Evolutionary conservation across 176 grass and related monocot species (phyloP).

Genomic region (Otatea glauca): DNA sequence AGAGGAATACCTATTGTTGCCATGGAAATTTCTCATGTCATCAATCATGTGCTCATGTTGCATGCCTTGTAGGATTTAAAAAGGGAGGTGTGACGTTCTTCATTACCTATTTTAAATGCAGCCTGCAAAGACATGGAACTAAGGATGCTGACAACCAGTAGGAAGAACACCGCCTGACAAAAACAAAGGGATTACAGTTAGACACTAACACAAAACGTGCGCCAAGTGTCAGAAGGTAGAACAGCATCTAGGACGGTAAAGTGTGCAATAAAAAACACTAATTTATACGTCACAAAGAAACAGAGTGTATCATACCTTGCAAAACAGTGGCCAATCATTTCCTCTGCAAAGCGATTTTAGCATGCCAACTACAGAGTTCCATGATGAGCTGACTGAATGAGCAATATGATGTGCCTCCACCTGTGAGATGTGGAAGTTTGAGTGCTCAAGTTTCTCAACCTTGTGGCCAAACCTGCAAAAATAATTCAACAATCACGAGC

Average conservation of each 20-base stretch:
- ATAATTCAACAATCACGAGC: constrained; percentile 6
- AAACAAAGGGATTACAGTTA: constrained; percentile 20
- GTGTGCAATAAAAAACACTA: not conserved
- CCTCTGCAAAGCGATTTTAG: constrained; percentile 94
- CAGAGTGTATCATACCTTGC: constrained; percentile 56
- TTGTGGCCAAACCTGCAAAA: constrained; percentile 78
- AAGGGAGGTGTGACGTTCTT: constrained; percentile 19
- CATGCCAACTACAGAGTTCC: constrained; percentile 74
- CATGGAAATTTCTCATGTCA: constrained; percentile 39
- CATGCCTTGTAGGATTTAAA: not conserved
- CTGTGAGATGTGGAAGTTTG: constrained; percentile 79
- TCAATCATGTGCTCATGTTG: constrained; percentile 18
- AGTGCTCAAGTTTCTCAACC: constrained; percentile 87
- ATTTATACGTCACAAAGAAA: constrained; percentile 37
- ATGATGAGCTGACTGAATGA: constrained; percentile 61
- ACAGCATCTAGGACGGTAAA: constrained; percentile 26
- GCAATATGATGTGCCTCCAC: constrained; percentile 62
- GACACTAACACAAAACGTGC: constrained; percentile 11
- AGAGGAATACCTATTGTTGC: constrained; percentile 62
- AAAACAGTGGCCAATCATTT: constrained; percentile 86
- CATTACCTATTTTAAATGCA: constrained; percentile 83
- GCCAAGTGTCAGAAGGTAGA: not conserved
- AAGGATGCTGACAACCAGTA: constrained; percentile 76
- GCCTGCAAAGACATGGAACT: constrained; percentile 63
- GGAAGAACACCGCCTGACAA: constrained; percentile 65